A percentile compares a stretch with the other conserved stretches of the same genome.
phyloP scores from a whole-genome alignment of 352 stramenopile genomes.

The Pythium aristosporum region DNA sequence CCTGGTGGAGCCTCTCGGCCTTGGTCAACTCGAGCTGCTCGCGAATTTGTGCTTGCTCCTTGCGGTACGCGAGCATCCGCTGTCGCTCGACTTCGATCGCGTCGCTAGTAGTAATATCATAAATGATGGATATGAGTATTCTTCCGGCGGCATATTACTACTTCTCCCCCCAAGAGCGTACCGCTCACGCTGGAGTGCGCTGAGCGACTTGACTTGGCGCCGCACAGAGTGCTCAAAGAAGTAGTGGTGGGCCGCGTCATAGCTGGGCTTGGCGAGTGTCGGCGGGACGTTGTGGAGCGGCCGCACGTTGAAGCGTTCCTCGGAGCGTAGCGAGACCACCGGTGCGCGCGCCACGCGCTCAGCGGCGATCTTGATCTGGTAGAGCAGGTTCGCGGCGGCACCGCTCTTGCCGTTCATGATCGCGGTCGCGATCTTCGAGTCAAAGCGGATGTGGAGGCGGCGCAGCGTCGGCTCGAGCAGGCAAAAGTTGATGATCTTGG shows the following conservation, averaged over 20 bases:
- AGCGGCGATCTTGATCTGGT: conserved; percentile 81
- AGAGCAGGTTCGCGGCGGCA: conserved; percentile 69
- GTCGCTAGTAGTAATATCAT: conserved; percentile 30
- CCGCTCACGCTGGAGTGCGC: conserved; percentile 52
- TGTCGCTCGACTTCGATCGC: conserved; percentile 34
- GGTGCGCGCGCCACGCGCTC: conserved; percentile 44
- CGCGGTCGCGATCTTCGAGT: conserved; percentile 62
- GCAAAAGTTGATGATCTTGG: conserved; percentile 90
- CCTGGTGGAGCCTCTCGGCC: conserved; percentile 63
- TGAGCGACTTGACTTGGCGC: conserved; percentile 52
- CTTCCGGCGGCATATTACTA: background rate
- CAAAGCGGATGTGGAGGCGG: conserved; percentile 73
- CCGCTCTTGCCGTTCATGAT: conserved; percentile 83
- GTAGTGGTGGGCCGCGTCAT: conserved; percentile 52
- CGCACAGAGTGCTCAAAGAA: conserved; percentile 73
- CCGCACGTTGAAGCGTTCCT: conserved; percentile 44
- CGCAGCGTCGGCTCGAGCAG: conserved; percentile 77
- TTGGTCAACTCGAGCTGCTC: conserved; percentile 56
- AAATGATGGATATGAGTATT: background rate
- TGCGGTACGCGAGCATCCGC: conserved; percentile 32
- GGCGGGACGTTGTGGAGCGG: conserved; percentile 61
- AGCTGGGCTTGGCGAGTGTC: conserved; percentile 58
- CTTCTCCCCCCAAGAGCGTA: conserved; percentile 15
- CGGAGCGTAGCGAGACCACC: conserved; percentile 47
- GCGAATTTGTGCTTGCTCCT: conserved; percentile 32